Evolutionary conservation across 2,329 filamentous ascomycete species (phyloP), one percentile per base, ranked within the genome.

Genomic region (Penicillium rolfsii): DNA sequence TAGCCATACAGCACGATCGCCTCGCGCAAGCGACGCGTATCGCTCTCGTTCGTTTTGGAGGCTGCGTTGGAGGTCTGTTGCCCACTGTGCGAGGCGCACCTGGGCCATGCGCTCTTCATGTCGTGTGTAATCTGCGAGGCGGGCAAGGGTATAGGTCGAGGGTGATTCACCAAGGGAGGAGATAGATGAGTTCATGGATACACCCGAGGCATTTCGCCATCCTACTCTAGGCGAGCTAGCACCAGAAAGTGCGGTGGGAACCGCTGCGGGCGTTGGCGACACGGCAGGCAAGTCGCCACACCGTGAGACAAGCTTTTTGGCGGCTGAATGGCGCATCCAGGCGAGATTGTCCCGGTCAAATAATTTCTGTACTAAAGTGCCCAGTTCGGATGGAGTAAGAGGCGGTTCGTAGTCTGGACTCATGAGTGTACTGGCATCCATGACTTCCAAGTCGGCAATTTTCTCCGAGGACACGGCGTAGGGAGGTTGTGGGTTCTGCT

Each of bases 341-440:
- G 90, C 84, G 40, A 93, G 85, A 38, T 90, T 93, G 49, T 94
- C 88, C 4, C 85, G 83, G 49, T 92, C 89, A 68, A 98, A 93
- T 0, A 97, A 80, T 19, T 86, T 85, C 8, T 87, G 81, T n/a
- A 96, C 85, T 1, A 98, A 81, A 8, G 79, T 76, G 5, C 76
- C 71, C 2, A 98, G 84, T 59, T 98, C 93, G 8, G 92, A 95
- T 0, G 85, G 77, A 3, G 91, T 78, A 4, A 97, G 82, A 0
- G 94, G 94, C 63, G 91, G 89, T 14, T 95, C 81, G 72, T 97
- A 98, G 70, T 95, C 91, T 0, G 93, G 89, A 58, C 89, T 93
- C 94, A 98, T 98, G 19, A 98, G 83, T 0, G 96, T 82, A 70
- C 92, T 97, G 19, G 93, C 94, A 74, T 98, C 94, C 89, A 98